phyloP scores from a whole-genome alignment of 2,329 filamentous ascomycete genomes.

The Lasiodiplodia hormozganensis region DNA sequence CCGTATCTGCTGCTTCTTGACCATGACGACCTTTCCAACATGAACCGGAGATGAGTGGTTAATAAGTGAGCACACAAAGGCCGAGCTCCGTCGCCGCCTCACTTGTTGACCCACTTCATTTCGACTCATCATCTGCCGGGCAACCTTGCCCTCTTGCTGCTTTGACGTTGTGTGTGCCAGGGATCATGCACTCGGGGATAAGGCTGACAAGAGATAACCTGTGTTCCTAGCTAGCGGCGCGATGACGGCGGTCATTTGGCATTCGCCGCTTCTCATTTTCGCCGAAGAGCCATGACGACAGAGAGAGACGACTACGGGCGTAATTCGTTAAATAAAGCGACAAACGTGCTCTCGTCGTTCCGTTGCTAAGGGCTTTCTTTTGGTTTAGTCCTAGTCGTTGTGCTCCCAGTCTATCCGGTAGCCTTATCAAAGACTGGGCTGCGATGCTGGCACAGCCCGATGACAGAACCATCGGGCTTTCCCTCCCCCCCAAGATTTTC shows the following conservation, averaged over 20 bases:
- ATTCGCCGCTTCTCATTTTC: not conserved
- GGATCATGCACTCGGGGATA: not conserved
- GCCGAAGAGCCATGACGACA: not conserved
- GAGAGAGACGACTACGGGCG: no score
- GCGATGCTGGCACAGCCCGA: no score
- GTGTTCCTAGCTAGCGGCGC: not conserved
- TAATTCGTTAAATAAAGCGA: no score
- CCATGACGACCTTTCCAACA: not conserved
- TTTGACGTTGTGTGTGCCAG: not conserved
- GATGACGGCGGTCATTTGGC: not conserved
- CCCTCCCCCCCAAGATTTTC: no score
- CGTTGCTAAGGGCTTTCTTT: no score
- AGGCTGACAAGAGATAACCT: not conserved
- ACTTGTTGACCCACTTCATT: not conserved
- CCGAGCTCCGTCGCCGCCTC: not conserved
- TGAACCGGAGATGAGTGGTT: not conserved
- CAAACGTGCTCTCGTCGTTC: no score
- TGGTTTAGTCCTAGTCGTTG: no score
- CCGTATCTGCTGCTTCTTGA: not conserved
- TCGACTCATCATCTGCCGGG: not conserved
- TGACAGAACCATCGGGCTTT: no score
- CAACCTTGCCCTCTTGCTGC: not conserved
- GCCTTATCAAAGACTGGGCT: no score
- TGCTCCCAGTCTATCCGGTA: no score
- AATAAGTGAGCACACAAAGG: no score